Evolutionary conservation across 495 filamentous ascomycete species (phyloP).

Genomic region (Neurospora sp.): DNA sequence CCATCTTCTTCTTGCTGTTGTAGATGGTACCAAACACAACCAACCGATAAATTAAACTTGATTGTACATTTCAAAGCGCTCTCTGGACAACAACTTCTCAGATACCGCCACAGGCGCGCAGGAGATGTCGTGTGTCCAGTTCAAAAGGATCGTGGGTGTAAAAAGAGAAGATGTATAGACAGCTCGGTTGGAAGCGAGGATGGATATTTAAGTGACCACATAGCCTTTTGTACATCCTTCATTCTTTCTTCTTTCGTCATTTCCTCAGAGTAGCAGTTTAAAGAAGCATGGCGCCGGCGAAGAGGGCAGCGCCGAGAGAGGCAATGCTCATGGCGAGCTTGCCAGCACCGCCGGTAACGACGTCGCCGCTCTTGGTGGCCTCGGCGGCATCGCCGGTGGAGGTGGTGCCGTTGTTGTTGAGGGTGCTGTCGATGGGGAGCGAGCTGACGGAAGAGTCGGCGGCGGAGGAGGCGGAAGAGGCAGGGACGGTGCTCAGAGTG

Average conservation of each 20-base stretch:
- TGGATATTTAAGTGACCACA: not conserved
- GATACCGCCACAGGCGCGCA: not conserved
- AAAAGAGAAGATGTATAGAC: not conserved
- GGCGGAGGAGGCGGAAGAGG: not conserved
- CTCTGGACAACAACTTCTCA: not conserved
- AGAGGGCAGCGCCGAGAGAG: slow-evolving; percentile 16
- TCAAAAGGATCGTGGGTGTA: not conserved
- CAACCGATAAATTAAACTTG: not conserved
- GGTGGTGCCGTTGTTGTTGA: not conserved
- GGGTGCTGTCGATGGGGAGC: slow-evolving; percentile 1
- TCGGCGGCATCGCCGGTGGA: not conserved
- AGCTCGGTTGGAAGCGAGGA: slow-evolving; percentile 2
- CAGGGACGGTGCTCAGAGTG: slow-evolving; percentile 7
- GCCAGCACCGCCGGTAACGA: slow-evolving; percentile 14
- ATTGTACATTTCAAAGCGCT: not conserved
- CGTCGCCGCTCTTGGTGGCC: not conserved
- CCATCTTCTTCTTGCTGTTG: not conserved
- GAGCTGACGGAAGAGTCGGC: slow-evolving; percentile 6
- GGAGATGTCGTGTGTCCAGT: not conserved
- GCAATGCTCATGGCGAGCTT: slow-evolving; percentile 13
- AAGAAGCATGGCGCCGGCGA: slow-evolving; percentile 20
- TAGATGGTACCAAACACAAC: not conserved
- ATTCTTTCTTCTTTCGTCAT: not conserved
- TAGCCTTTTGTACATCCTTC: not conserved
- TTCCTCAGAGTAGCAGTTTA: slow-evolving; percentile 7